Conservation (phyloP, 1,284 basidiomycete genomes). For the Trichosporon coremiiforme region DNA sequence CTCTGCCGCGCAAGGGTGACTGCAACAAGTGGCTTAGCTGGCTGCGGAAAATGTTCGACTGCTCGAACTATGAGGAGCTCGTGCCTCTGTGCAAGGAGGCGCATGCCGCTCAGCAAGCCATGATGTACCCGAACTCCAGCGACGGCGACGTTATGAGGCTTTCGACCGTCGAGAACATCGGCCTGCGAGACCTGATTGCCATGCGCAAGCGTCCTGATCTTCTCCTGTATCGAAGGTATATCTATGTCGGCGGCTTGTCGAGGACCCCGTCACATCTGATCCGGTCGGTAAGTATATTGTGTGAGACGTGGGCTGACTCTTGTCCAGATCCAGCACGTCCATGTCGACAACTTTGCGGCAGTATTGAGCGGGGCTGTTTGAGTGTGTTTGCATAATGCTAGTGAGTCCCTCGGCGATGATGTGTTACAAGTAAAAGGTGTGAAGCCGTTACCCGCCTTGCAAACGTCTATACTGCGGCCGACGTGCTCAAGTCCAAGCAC, state of each 20-base stretch:
- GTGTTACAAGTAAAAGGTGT: constrained; percentile 37
- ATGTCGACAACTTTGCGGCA: constrained; percentile 40
- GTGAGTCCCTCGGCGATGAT: constrained; percentile 37
- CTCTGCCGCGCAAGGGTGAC: constrained; percentile 23
- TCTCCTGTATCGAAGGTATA: constrained; percentile 40
- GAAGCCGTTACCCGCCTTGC: constrained; percentile 29
- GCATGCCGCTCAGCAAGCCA: background rate
- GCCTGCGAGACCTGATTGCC: constrained; percentile 36
- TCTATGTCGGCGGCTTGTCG: constrained; percentile 40
- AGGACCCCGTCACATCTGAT: constrained; percentile 1
- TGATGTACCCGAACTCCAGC: background rate
- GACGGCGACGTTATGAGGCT: constrained; percentile 14
- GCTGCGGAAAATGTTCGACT: constrained; percentile 29
- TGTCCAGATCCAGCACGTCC: constrained; percentile 37
- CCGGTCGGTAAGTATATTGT: background rate
- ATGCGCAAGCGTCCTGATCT: constrained; percentile 41
- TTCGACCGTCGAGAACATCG: constrained; percentile 33
- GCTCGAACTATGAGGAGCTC: constrained; percentile 32
- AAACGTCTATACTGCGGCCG: constrained; percentile 26
- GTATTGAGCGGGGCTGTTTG: constrained; percentile 35
- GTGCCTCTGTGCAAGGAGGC: constrained; percentile 31
- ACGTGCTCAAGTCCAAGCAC: constrained; percentile 21
- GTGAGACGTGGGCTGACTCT: background rate
- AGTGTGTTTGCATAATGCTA: background rate
- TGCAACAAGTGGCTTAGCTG: constrained; percentile 41